phyloP scores from a whole-genome alignment of 2,329 filamentous ascomycete genomes.

The Ceratocystis destructans region DNA sequence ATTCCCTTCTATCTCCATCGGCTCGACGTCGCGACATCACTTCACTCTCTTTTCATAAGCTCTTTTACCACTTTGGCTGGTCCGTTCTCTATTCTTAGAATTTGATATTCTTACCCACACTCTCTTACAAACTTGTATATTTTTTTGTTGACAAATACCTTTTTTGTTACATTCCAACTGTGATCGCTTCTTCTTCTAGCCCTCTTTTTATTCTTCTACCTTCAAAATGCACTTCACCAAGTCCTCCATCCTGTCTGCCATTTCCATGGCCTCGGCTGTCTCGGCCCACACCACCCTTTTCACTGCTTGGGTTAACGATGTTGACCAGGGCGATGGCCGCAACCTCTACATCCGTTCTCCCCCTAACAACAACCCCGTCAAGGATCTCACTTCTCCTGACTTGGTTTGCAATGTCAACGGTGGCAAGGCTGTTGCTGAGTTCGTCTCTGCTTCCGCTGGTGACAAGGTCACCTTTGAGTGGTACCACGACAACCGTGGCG shows the following conservation, averaged over 20 bases:
- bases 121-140: background rate
- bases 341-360: slow-evolving; percentile 33
- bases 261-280: slow-evolving; percentile 29
- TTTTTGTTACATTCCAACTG: slow-evolving; percentile 9
- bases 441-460: slow-evolving; percentile 34
- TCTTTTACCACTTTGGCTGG: slow-evolving; percentile 11
- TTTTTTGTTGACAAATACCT: background rate
- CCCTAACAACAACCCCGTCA: slow-evolving; percentile 32
- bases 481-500: slow-evolving; percentile 36
- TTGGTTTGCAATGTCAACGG: slow-evolving; percentile 35
- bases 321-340: slow-evolving; percentile 31
- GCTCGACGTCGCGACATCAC: slow-evolving; percentile 14
- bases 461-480: slow-evolving; percentile 37
- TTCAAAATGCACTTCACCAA: slow-evolving; percentile 17
- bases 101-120: slow-evolving; percentile 10
- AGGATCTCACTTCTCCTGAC: slow-evolving; percentile 32
- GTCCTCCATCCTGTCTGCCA: slow-evolving; percentile 23
- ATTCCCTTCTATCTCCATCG: slow-evolving; percentile 7
- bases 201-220: slow-evolving; percentile 1
- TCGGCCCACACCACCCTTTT: slow-evolving; percentile 36
- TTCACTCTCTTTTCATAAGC: slow-evolving; percentile 9
- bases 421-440: slow-evolving; percentile 27
- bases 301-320: slow-evolving; percentile 35
- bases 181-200: background rate
- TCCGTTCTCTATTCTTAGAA: slow-evolving; percentile 9